Percentiles rank a stretch among this genome's conserved stretches.
phyloP scores from a whole-genome alignment of 768 basidiomycete genomes.

The Trametes punicea region DNA sequence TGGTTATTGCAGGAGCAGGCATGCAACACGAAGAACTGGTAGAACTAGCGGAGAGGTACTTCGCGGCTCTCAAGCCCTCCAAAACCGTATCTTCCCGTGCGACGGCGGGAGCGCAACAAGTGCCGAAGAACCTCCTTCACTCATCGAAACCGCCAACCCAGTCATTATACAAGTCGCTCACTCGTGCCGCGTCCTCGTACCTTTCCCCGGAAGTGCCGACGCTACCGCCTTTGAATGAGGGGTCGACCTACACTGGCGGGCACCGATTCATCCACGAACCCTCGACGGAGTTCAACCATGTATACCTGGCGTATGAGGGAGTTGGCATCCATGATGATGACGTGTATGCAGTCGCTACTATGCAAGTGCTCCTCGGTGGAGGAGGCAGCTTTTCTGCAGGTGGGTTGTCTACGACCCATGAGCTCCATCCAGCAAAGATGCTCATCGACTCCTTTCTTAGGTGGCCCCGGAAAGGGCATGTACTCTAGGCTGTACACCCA shows the following conservation, averaged over 20 bases:
- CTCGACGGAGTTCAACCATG: constrained; percentile 78
- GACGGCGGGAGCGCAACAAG: constrained; percentile 24
- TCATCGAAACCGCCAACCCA: constrained; percentile 39
- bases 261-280: constrained; percentile 62
- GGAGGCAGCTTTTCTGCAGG: constrained; percentile 96
- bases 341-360: constrained; percentile 88
- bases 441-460: constrained; percentile 33
- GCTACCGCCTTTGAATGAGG: constrained; percentile 23
- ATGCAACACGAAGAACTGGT: constrained; percentile 89
- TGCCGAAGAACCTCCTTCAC: constrained; percentile 58
- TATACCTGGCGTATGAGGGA: constrained; percentile 92
- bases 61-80: constrained; percentile 57
- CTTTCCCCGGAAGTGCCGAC: constrained; percentile 33
- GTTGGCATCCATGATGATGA: constrained; percentile 88
- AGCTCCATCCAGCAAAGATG: neutral
- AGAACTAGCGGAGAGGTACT: constrained; percentile 79
- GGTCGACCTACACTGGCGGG: constrained; percentile 80
- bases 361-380: constrained; percentile 93
- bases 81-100: constrained; percentile 28
- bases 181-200: constrained; percentile 74
- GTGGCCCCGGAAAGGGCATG: constrained; percentile 99
- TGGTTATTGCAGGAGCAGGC: constrained; percentile 94
- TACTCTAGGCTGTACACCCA: constrained; percentile 95
- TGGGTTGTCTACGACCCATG: constrained; percentile 25
- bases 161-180: constrained; percentile 63